Evolutionary conservation across 2,329 filamentous ascomycete species (phyloP).

Genomic region (Nothophaeocryptopus gaeumannii): DNA sequence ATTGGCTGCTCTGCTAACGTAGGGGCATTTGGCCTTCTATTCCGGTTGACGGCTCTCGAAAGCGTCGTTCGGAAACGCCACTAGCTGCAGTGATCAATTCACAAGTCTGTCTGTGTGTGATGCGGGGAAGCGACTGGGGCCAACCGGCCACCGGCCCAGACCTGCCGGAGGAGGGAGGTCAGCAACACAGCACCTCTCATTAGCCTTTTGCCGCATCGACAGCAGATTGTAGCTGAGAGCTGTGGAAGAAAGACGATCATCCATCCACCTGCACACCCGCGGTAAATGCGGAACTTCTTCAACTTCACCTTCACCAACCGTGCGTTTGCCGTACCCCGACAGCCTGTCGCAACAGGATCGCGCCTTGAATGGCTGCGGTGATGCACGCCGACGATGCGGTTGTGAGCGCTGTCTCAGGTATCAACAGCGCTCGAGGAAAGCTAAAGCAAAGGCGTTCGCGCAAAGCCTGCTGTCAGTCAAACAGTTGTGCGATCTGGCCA

Average conservation of each 20-base stretch:
- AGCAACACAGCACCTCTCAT: constrained; percentile 1
- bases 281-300: constrained; percentile 15
- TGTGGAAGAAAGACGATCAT: background rate
- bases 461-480: constrained; percentile 23
- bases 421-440: constrained; percentile 15
- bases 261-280: constrained; percentile 5
- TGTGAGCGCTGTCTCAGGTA: background rate
- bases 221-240: constrained; percentile 1
- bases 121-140: background rate
- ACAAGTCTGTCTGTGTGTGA: background rate
- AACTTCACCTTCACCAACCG: background rate
- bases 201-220: constrained; percentile 5
- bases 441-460: constrained; percentile 23
- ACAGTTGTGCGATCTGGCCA: constrained; percentile 11
- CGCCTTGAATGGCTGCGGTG: constrained; percentile 1
- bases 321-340: constrained; percentile 7
- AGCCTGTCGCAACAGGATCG: background rate
- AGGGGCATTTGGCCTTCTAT: background rate
- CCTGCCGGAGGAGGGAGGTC: too few relatives aligned
- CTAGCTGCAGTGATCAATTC: background rate
- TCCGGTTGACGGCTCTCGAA: background rate
- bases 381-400: constrained; percentile 13
- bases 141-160: too few relatives aligned
- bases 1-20: background rate
- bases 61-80: constrained; percentile 1